Conservation (phyloP, 2,329 filamentous ascomycete genomes). For the Beauveria brongniartii region DNA sequence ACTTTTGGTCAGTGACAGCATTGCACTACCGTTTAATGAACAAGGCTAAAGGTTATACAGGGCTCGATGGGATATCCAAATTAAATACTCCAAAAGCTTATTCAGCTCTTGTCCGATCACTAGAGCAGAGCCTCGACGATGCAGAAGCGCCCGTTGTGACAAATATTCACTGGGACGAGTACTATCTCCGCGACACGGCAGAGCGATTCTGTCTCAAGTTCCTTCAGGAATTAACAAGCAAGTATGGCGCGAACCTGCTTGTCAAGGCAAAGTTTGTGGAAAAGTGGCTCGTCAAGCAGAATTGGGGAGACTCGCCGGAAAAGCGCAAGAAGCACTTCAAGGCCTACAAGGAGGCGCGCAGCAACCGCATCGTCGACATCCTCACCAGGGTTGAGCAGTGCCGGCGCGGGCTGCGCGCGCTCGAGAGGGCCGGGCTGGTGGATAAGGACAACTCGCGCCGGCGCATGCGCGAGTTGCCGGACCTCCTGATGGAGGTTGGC, state of each 20-base stretch:
- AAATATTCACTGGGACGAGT: conserved; percentile 54
- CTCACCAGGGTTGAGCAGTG: conserved; percentile 41
- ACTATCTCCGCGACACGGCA: conserved; percentile 51
- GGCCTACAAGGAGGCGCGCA: conserved; percentile 39
- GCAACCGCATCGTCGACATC: conserved; percentile 46
- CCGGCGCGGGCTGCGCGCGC: conserved; percentile 41
- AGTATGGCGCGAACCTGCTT: conserved; percentile 48
- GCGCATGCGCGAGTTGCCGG: conserved; percentile 22
- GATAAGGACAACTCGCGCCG: conserved; percentile 25
- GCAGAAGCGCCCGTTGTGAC: conserved; percentile 42
- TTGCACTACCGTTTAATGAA: not conserved
- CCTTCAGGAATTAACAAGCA: conserved; percentile 49
- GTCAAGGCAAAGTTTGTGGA: conserved; percentile 59
- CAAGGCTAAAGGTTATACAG: conserved; percentile 19
- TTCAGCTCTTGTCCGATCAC: conserved; percentile 49
- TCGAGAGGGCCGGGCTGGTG: conserved; percentile 42
- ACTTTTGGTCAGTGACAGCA: conserved; percentile 21
- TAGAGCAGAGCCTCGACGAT: conserved; percentile 48
- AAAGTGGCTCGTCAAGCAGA: conserved; percentile 66
- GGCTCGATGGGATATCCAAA: conserved; percentile 31
- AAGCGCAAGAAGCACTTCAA: conserved; percentile 47
- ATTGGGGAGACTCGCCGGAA: conserved; percentile 52
- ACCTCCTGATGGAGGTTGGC: conserved; percentile 27
- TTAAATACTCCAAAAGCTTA: conserved; percentile 45
- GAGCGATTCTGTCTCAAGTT: conserved; percentile 55